phyloP scores from a whole-genome alignment of 1,139 yeast species.

The Protomyces inundatus region DNA sequence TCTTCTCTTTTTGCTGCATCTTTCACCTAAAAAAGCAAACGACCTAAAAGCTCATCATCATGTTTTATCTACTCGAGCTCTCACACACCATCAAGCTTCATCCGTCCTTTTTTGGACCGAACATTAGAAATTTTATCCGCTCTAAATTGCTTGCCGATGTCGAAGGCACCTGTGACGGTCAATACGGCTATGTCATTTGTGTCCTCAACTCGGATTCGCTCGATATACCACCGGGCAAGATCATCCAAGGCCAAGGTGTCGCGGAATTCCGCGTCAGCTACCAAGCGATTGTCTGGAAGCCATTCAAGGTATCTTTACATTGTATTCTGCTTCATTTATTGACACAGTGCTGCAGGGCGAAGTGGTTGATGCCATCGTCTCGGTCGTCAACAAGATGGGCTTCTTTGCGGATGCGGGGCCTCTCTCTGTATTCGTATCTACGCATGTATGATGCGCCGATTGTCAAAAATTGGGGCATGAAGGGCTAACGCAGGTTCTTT shows the following conservation, averaged over 20 bases:
- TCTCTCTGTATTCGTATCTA: slow-evolving; percentile 85
- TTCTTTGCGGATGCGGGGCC: slow-evolving; percentile 99
- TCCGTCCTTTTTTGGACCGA: slow-evolving; percentile 96
- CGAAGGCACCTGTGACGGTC: slow-evolving; percentile 98
- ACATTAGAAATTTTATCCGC: slow-evolving; percentile 88
- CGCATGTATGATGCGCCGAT: slow-evolving; percentile 48
- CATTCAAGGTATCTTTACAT: slow-evolving; percentile 56
- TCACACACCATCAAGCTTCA: slow-evolving; percentile 87
- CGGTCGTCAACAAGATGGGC: slow-evolving; percentile 93
- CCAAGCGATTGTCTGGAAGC: slow-evolving; percentile 96
- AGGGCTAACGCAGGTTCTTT: slow-evolving; percentile 19
- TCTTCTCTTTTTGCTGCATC: neutral
- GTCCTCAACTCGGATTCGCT: slow-evolving; percentile 91
- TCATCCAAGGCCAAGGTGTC: slow-evolving; percentile 83
- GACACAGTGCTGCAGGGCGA: slow-evolving; percentile 52
- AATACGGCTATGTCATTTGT: slow-evolving; percentile 94
- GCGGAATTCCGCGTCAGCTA: slow-evolving; percentile 96
- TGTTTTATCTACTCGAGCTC: slow-evolving; percentile 56
- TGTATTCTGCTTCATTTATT: neutral
- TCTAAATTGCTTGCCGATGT: slow-evolving; percentile 89
- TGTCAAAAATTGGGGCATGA: neutral
- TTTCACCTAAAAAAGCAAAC: neutral
- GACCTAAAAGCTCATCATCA: neutral
- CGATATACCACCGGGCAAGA: slow-evolving; percentile 91
- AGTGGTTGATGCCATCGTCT: slow-evolving; percentile 93